These are phyloP conservation scores for Lecanicillium sp. DNA, from an alignment of 2,329 filamentous ascomycete genomes.

Conservation along the genomic window DNA sequence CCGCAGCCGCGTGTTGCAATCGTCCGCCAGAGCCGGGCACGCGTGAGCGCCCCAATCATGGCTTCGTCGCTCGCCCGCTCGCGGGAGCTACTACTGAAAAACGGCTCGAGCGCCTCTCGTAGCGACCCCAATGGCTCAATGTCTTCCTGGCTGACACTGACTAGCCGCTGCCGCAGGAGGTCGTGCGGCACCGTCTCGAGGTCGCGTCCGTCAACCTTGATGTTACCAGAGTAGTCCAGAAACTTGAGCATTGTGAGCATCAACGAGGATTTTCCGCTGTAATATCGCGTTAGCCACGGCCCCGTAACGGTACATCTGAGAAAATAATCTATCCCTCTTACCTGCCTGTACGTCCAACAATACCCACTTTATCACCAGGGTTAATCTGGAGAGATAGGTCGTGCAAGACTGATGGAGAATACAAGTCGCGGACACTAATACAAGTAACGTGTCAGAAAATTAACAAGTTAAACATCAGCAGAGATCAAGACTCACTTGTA, in stretches of 20 bases:
- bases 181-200: slow-evolving; percentile 29
- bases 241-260: not conserved
- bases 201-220: slow-evolving; percentile 33
- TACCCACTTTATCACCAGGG: slow-evolving; percentile 19
- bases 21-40: slow-evolving; percentile 6
- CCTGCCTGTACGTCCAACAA: slow-evolving; percentile 27
- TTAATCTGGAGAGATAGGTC: slow-evolving; percentile 18
- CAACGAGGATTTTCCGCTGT: no score
- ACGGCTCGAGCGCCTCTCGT: slow-evolving; percentile 28
- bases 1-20: slow-evolving; percentile 5
- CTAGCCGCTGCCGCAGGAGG: slow-evolving; percentile 30
- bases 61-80: slow-evolving; percentile 9
- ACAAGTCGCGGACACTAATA: no score
- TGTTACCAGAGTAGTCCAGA: slow-evolving; percentile 13
- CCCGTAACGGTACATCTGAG: no score
- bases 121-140: slow-evolving; percentile 34
- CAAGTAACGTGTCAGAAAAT: no score
- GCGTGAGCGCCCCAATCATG: slow-evolving; percentile 7
- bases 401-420: slow-evolving; percentile 13
- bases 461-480: no score
- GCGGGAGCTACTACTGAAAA: not conserved
- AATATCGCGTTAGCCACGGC: no score
- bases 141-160: slow-evolving; percentile 37
- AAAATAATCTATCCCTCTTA: not conserved
- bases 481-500: no score